Evolutionary conservation across 106 monocot species (phyloP), one percentile per base, ranked within the genome.

Genomic region (Hemerocallis citrina): DNA sequence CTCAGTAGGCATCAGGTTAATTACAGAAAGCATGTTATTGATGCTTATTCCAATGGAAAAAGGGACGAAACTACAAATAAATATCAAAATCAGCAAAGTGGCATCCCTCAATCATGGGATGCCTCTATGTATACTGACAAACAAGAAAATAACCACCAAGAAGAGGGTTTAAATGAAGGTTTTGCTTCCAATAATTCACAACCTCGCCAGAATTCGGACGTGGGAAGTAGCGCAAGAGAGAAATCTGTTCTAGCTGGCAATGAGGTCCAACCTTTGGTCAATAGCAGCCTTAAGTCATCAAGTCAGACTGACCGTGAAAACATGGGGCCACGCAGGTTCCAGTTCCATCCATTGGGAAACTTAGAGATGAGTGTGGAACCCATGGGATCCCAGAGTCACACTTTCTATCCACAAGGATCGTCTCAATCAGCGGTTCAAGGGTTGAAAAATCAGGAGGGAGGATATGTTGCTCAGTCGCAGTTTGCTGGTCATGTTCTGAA

Each of bases 321-420:
- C 49, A 51, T 62, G 19, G 71, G 62, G 30, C 57, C 76, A 55
- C 65, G 32, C 32, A 79, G 68, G 55, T 70, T 78, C 55, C 80
- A 75, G 39, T 74, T 70, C 40, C 75, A 77, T 27, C 47, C 70
- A 13, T 73, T 72, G 68, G 80, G 75, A 39, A 80, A 71, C 39
- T 62, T 68, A 52, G 78, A 72, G 56, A 65, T 67, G 57, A 69
- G 75, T 62, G 19, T 34, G 23, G 80, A 70, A 44, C 28, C 37
- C 57, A 52, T 68, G 41, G 63, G 41, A 14, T 24, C 72, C 13
- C 47, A 60, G 30, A 55, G 37, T 17, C 52, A 60, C 28, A 35
- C 28, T 29, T 30, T 38, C 34, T 47, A 66, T 64, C 54, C 60
- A 56, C 81, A 81, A 47, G 54, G 46, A 7, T 20, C 41, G 10